Evolutionary conservation across 2,329 filamentous ascomycete genomes (phyloP).

Genomic region (Calonectria pteridis): DNA sequence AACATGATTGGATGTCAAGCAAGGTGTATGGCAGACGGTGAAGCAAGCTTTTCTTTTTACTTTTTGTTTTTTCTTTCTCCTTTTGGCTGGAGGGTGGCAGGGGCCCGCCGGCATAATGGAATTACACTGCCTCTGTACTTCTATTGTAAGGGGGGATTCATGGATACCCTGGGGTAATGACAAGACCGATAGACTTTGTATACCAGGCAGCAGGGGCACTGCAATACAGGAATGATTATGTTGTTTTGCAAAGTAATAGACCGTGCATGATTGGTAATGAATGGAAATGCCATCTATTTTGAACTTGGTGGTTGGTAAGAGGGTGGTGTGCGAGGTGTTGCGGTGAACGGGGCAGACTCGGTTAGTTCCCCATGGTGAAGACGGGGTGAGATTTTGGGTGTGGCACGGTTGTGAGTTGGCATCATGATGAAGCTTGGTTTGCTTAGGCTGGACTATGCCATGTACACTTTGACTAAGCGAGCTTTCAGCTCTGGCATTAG

Average conservation of each 20-base stretch:
- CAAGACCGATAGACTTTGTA: conserved; percentile 39
- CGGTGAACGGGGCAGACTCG: not conserved
- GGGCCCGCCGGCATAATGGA: conserved; percentile 14
- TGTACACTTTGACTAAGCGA: not conserved
- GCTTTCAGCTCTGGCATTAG: not conserved
- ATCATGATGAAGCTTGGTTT: not conserved
- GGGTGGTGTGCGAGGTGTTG: not conserved
- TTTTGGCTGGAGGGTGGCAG: not conserved
- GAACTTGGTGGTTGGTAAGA: not conserved
- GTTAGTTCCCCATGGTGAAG: not conserved
- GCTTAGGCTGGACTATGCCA: too few species aligned
- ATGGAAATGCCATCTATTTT: not conserved
- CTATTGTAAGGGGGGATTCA: conserved; percentile 22
- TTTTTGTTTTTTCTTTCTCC: not conserved
- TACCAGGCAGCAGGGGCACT: conserved; percentile 27
- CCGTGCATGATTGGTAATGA: not conserved
- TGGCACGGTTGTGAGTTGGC: not conserved
- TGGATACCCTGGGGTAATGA: conserved; percentile 21
- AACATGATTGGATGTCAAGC: not conserved
- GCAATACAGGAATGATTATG: conserved; percentile 24
- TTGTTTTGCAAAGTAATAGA: not conserved
- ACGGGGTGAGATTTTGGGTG: not conserved
- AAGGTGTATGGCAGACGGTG: conserved; percentile 16
- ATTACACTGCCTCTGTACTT: conserved; percentile 29
- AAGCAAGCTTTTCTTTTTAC: not conserved